Conservation (phyloP, 495 filamentous ascomycete genomes). For the Aspergillus saccharolyticus region DNA sequence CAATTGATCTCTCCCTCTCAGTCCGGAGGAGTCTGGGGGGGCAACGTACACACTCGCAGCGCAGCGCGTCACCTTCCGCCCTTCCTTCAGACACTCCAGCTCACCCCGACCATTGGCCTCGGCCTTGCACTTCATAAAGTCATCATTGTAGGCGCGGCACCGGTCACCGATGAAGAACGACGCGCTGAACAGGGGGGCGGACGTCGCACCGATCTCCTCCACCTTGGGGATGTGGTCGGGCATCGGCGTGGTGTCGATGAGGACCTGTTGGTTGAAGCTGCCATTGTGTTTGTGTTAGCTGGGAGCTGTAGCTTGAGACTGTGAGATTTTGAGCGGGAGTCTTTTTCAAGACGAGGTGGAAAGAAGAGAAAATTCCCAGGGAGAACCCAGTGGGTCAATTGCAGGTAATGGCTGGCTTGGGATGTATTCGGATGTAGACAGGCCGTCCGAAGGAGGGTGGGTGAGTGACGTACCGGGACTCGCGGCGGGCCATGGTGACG, state of each 20-base stretch:
- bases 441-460: not conserved
- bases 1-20: not conserved
- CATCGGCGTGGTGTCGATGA: conserved; percentile 94
- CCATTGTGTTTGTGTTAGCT: conserved; percentile 10
- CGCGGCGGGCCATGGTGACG: conserved; percentile 46
- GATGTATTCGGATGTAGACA: not conserved
- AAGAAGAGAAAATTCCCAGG: no score
- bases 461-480: conserved; percentile 38
- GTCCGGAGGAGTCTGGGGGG: not conserved
- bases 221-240: conserved; percentile 87
- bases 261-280: conserved; percentile 89
- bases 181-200: conserved; percentile 84
- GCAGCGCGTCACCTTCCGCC: conserved; percentile 91
- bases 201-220: conserved; percentile 83
- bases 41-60: conserved; percentile 86
- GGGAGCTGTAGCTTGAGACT: not conserved
- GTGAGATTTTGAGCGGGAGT: no score
- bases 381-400: no score
- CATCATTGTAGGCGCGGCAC: conserved; percentile 93
- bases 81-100: conserved; percentile 92
- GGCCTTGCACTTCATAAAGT: conserved; percentile 98
- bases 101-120: conserved; percentile 84
- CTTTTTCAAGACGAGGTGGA: no score
- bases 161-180: conserved; percentile 97
- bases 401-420: no score